phyloP scores from a whole-genome alignment of 2,329 filamentous ascomycete species.

The Sarocladiaceae sp. region DNA sequence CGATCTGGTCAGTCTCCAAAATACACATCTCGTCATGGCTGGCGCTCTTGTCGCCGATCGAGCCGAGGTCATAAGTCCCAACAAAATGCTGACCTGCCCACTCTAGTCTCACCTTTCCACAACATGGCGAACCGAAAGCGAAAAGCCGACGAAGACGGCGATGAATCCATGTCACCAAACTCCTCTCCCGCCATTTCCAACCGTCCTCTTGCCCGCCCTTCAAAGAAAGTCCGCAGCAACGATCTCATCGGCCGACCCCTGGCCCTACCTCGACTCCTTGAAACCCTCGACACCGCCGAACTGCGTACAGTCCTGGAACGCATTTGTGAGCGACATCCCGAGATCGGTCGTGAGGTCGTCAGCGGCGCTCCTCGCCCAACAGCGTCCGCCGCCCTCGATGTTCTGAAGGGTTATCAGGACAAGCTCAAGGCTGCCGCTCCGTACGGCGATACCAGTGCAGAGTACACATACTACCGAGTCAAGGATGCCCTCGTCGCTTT shows the following conservation, averaged over 20 bases:
- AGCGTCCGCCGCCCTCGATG: slow-evolving; percentile 70
- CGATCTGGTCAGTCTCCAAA: slow-evolving; percentile 44
- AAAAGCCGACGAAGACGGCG: slow-evolving; percentile 73
- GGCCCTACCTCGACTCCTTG: slow-evolving; percentile 66
- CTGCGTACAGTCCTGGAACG: slow-evolving; percentile 81
- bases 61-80: neutral
- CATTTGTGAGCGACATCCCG: slow-evolving; percentile 84
- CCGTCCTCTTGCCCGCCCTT: slow-evolving; percentile 59
- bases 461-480: slow-evolving; percentile 93
- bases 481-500: slow-evolving; percentile 73
- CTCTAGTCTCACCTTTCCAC: slow-evolving; percentile 37
- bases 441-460: slow-evolving; percentile 75
- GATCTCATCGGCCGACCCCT: slow-evolving; percentile 59
- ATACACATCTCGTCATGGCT: neutral
- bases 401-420: slow-evolving; percentile 76
- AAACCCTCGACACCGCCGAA: slow-evolving; percentile 82
- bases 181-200: slow-evolving; percentile 71
- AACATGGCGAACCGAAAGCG: slow-evolving; percentile 64
- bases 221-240: slow-evolving; percentile 56
- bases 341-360: slow-evolving; percentile 78
- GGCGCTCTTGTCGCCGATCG: neutral
- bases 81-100: slow-evolving; percentile 20
- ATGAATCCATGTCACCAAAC: slow-evolving; percentile 85
- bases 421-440: slow-evolving; percentile 75
- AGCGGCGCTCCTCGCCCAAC: slow-evolving; percentile 81